Base-by-base conservation (phyloP, 2,329 filamentous ascomycete species). In the Xylariaceae sp. region DNA sequence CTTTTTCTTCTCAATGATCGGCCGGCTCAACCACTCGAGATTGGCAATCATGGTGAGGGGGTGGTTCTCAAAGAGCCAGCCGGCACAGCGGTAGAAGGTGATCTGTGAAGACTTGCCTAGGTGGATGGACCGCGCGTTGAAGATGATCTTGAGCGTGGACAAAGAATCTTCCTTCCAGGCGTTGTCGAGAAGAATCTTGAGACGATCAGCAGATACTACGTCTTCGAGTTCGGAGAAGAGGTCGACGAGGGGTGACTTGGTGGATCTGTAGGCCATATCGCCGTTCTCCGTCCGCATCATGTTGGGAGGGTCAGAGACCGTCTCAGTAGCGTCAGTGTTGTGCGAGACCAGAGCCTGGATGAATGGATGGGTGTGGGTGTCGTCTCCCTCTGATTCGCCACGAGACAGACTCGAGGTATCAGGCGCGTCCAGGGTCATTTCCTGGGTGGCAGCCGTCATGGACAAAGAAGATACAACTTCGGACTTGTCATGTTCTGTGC, bases 41-140 rank as follows among this genome's bases (percentile, higher is more conserved):
- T 78, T 80, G 12, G 56, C 46, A 13, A 76, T 51, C 1, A 80
- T 60, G 0, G 75, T 80, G 6, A 64, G 56, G 0, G 76, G 75
- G 39, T 81, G 76, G 18, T 70, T 57, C 48, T 71, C 52, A 2
- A 68, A 67, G 11, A 81, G 61, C 76, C 75, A 81, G 3, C 74
- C 73, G 12, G 73, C 65, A 15, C 67, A 69, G 13, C 65, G 66
- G 51, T 78, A 80, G 43, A 76, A 73, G 2, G 60, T 60, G 3
- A 53, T 40, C 15, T 63, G 64, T 7, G 66, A 69, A 23, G 65
- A 64, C 56, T 78, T 79, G 12, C 77, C 76, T 0, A 79, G 57
- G 41, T 80, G 76, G 34, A 80, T 79, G n/a, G 73, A 77, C 8
- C 77, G 68, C 1, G 68, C 59, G 43, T 78, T 76, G 65, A 76